phyloP scores from a whole-genome alignment of 2,329 filamentous ascomycete genomes.

The Ceratocystis destructans region DNA sequence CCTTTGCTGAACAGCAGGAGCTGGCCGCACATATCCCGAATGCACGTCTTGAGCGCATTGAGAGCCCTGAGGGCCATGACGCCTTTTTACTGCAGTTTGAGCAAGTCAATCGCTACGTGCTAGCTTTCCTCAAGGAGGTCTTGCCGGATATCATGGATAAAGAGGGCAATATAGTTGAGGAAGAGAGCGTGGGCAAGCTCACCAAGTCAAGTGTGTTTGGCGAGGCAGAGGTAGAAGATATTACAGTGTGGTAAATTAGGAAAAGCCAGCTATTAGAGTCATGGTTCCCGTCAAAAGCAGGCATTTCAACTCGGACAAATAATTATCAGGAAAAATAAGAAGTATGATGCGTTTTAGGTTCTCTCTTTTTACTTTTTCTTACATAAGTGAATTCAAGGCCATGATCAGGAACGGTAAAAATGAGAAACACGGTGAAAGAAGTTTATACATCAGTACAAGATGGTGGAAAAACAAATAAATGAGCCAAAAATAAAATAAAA shows the following conservation, averaged over 20 bases:
- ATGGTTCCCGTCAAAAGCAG: not conserved
- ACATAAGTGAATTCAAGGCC: not conserved
- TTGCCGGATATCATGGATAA: constrained; percentile 78
- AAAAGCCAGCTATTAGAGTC: not conserved
- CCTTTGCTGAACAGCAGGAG: constrained; percentile 91
- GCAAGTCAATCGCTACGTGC: constrained; percentile 80
- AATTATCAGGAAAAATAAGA: not conserved
- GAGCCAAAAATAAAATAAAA: constrained; percentile 5
- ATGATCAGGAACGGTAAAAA: not conserved
- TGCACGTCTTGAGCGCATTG: constrained; percentile 68
- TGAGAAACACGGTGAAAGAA: not conserved
- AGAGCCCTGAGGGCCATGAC: constrained; percentile 90
- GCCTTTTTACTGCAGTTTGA: constrained; percentile 94
- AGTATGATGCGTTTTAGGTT: not conserved
- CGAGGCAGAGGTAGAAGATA: constrained; percentile 90
- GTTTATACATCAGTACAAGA: constrained; percentile 1
- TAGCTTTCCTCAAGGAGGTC: constrained; percentile 69
- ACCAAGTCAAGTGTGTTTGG: constrained; percentile 87
- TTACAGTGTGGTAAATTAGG: constrained; percentile 64
- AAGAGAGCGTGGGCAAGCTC: constrained; percentile 44
- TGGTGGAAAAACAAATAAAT: constrained; percentile 8
- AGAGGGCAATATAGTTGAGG: constrained; percentile 35
- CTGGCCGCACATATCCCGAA: constrained; percentile 69
- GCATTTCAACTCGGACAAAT: too few relatives aligned
- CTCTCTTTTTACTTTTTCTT: not conserved